Evolutionary conservation across 768 basidiomycete genomes (phyloP).

Genomic region (Pleurotus eryngii): DNA sequence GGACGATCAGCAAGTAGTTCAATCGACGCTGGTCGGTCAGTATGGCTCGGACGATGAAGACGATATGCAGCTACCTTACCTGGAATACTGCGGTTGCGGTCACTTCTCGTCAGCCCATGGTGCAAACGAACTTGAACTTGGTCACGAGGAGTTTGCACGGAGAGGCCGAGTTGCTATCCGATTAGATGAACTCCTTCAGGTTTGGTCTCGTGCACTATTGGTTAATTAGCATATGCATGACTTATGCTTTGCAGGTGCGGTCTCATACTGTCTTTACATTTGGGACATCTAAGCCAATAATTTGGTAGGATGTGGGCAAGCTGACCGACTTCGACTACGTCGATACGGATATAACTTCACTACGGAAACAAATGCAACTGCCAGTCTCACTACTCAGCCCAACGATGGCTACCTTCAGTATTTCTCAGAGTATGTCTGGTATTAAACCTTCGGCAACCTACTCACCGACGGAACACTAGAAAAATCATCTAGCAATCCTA

Average conservation of each 20-base stretch:
- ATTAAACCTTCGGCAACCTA: conserved; percentile 2
- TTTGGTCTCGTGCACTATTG: conserved; percentile 30
- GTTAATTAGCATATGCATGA: background rate
- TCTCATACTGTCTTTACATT: conserved; percentile 2
- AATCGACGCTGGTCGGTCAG: conserved; percentile 52
- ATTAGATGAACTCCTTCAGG: conserved; percentile 81
- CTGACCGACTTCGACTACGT: conserved; percentile 78
- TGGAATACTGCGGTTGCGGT: conserved; percentile 65
- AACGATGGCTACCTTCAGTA: conserved; percentile 33
- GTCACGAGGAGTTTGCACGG: conserved; percentile 64
- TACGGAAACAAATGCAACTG: conserved; percentile 68
- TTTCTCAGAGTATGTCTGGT: conserved; percentile 45
- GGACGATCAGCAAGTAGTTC: conserved; percentile 42
- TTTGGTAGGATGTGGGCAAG: conserved; percentile 61
- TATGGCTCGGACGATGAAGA: conserved; percentile 70
- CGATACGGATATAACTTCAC: conserved; percentile 64
- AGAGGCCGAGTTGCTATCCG: conserved; percentile 72
- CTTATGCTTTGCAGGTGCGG: background rate
- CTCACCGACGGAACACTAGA: conserved; percentile 2
- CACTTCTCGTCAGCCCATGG: conserved; percentile 65
- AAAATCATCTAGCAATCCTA: conserved; percentile 10
- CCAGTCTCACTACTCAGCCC: conserved; percentile 50
- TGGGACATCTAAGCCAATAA: background rate
- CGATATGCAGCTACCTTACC: conserved; percentile 46
- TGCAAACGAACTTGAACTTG: conserved; percentile 55